phyloP scores from a whole-genome alignment of 768 basidiomycete species.

The Calocybe cyanea region DNA sequence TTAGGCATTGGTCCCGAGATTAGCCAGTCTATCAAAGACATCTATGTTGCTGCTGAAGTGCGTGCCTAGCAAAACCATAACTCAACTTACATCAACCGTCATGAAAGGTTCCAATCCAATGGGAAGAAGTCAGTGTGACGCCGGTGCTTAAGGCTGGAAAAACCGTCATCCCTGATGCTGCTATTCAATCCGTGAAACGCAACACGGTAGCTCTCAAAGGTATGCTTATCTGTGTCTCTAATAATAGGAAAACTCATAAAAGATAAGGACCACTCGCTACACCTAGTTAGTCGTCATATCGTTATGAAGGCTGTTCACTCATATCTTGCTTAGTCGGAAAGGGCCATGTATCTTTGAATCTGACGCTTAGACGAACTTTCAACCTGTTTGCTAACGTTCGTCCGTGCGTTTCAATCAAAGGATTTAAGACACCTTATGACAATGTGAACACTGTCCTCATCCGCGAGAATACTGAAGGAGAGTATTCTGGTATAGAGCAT shows the following conservation, averaged over 20 bases:
- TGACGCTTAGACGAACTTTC: constrained; percentile 96
- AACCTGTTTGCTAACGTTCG: constrained; percentile 98
- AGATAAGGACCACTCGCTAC: constrained; percentile 86
- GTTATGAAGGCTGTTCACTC: not conserved
- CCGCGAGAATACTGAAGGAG: constrained; percentile 99
- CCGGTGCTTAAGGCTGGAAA: constrained; percentile 93
- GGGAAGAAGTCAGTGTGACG: constrained; percentile 98
- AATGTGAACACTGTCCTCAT: constrained; percentile 98
- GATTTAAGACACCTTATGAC: constrained; percentile 98
- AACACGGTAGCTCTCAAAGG: constrained; percentile 99
- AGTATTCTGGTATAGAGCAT: constrained; percentile 99
- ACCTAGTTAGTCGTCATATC: constrained; percentile 66
- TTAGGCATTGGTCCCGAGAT: constrained; percentile 98
- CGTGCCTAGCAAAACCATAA: constrained; percentile 7
- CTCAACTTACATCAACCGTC: not conserved
- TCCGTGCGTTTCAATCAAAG: constrained; percentile 92
- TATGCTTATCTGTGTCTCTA: constrained; percentile 24
- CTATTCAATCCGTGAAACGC: constrained; percentile 89
- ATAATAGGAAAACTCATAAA: constrained; percentile 1
- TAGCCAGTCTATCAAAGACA: constrained; percentile 90
- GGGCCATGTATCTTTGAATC: constrained; percentile 96
- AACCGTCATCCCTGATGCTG: constrained; percentile 91
- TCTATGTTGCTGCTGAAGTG: constrained; percentile 87
- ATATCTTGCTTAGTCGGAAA: constrained; percentile 72
- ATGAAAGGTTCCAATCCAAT: constrained; percentile 88